Conservation (phyloP, 352 stramenopile species). For the Pythium guiyangense region DNA sequence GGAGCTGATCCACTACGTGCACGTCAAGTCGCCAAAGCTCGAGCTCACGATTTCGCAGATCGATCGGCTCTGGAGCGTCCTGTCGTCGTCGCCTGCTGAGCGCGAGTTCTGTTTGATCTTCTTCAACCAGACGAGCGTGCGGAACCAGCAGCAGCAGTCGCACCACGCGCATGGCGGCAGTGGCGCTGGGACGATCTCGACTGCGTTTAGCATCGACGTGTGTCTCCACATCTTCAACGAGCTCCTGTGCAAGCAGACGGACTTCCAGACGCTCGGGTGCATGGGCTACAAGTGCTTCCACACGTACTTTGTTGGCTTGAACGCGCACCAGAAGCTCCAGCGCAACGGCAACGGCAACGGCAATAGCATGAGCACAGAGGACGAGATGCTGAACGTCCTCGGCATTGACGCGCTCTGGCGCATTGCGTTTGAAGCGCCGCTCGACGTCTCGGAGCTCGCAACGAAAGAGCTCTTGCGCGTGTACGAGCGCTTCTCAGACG, state of each 20-base stretch:
- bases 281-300: slow-evolving; percentile 87
- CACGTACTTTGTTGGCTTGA: slow-evolving; percentile 81
- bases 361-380: slow-evolving; percentile 1
- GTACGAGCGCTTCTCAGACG: slow-evolving; percentile 58
- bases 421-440: slow-evolving; percentile 75
- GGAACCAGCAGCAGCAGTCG: slow-evolving; percentile 21
- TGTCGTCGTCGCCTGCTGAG: slow-evolving; percentile 72
- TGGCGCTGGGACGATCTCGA: slow-evolving; percentile 42
- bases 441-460: slow-evolving; percentile 73
- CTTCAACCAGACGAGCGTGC: slow-evolving; percentile 75
- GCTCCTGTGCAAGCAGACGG: slow-evolving; percentile 73
- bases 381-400: slow-evolving; percentile 35
- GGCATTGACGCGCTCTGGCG: slow-evolving; percentile 82
- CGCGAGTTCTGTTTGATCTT: slow-evolving; percentile 81
- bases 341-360: not conserved
- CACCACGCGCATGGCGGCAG: slow-evolving; percentile 14
- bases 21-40: slow-evolving; percentile 73
- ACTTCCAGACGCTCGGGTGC: slow-evolving; percentile 63
- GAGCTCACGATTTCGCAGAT: slow-evolving; percentile 76
- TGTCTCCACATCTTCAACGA: slow-evolving; percentile 83
- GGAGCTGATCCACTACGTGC: slow-evolving; percentile 84
- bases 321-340: slow-evolving; percentile 47
- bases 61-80: slow-evolving; percentile 63
- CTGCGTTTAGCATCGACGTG: slow-evolving; percentile 72
- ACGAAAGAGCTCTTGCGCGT: slow-evolving; percentile 76